Evolutionary conservation across 768 basidiomycete genomes (phyloP).

Genomic region (Porphyrellus cyaneotinctus): DNA sequence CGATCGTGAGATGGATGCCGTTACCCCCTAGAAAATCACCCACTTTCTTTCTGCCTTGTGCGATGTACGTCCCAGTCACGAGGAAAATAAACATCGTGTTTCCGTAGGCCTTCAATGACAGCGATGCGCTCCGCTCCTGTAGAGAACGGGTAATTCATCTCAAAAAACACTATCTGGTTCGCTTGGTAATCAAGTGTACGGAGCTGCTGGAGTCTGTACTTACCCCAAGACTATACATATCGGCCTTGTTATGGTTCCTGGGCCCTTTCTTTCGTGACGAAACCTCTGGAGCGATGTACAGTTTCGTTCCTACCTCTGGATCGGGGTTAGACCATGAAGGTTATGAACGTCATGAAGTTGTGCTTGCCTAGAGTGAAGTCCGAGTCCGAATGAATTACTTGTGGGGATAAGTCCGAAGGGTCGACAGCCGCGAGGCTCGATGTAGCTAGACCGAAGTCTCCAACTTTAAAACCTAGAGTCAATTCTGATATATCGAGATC

Average conservation of each 20-base stretch:
- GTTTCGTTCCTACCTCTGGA: constrained; percentile 80
- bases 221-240: constrained; percentile 93
- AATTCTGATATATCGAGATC: background rate
- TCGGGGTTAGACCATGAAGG: background rate
- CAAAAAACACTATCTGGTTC: constrained; percentile 87
- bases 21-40: constrained; percentile 22
- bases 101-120: constrained; percentile 76
- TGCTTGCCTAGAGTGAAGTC: constrained; percentile 72
- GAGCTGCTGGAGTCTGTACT: constrained; percentile 22
- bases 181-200: background rate
- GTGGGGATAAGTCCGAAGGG: constrained; percentile 58
- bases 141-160: constrained; percentile 86
- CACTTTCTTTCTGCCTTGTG: constrained; percentile 65
- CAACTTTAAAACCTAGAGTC: constrained; percentile 44
- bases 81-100: constrained; percentile 75
- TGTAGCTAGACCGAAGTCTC: constrained; percentile 91
- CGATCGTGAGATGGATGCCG: constrained; percentile 3
- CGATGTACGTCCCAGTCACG: constrained; percentile 60
- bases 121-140: constrained; percentile 82
- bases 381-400: constrained; percentile 42
- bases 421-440: constrained; percentile 77
- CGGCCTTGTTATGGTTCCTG: constrained; percentile 83
- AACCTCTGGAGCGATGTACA: constrained; percentile 94
- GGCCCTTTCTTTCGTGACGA: constrained; percentile 56
- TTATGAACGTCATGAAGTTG: background rate